These are phyloP conservation scores for Acorus calamus DNA, from an alignment of 106 monocot genomes.

Conservation along the genomic window DNA sequence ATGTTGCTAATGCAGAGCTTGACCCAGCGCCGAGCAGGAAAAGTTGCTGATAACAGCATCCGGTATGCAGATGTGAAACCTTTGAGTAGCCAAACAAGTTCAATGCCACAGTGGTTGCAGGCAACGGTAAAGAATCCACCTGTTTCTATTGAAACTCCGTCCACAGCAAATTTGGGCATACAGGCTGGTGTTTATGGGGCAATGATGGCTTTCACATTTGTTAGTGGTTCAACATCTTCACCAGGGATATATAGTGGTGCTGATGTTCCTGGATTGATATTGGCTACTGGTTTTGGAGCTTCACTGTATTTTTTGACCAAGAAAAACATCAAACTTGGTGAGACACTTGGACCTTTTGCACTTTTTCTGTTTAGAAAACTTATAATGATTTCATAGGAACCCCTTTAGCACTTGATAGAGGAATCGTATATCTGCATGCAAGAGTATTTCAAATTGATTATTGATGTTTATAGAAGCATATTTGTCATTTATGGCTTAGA, in stretches of 20 bases:
- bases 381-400: no score
- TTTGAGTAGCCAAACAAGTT: slow-evolving; percentile 24
- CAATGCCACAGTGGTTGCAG: slow-evolving; percentile 69
- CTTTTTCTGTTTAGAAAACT: no score
- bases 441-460: no score
- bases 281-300: slow-evolving; percentile 85
- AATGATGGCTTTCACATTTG: slow-evolving; percentile 79
- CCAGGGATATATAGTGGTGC: slow-evolving; percentile 47
- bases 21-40: slow-evolving; percentile 70
- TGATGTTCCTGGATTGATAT: slow-evolving; percentile 83
- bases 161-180: slow-evolving; percentile 52
- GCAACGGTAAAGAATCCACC: slow-evolving; percentile 41
- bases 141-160: slow-evolving; percentile 74
- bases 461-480: no score
- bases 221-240: slow-evolving; percentile 47
- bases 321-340: slow-evolving; percentile 72
- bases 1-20: slow-evolving; percentile 95
- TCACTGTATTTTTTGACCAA: slow-evolving; percentile 89
- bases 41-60: slow-evolving; percentile 63
- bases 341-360: background rate
- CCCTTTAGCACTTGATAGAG: no score
- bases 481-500: no score
- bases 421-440: no score
- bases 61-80: slow-evolving; percentile 97
- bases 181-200: slow-evolving; percentile 86